phyloP scores from a whole-genome alignment of 2,329 filamentous ascomycete species.

The Mariannaea sp. region DNA sequence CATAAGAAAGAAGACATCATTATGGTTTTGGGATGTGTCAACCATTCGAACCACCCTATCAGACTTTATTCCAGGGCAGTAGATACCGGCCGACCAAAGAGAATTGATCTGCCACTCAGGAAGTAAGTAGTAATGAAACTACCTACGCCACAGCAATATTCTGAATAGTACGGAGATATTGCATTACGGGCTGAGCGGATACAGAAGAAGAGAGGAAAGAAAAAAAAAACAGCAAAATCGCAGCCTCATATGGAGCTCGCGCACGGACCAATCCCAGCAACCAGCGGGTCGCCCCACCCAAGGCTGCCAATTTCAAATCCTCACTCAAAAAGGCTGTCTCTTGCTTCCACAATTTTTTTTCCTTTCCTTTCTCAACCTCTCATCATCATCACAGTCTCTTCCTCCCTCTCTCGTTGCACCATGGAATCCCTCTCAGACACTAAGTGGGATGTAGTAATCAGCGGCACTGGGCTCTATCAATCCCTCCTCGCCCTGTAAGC shows the following conservation, averaged over 20 bases:
- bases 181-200: conserved; percentile 41
- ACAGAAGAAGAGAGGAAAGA: conserved; percentile 33
- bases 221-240: conserved; percentile 34
- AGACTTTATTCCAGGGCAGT: conserved; percentile 79
- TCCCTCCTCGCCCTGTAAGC: conserved; percentile 79
- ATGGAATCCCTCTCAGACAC: conserved; percentile 80
- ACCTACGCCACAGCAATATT: conserved; percentile 47
- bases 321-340: conserved; percentile 17
- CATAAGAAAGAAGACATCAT: background rate
- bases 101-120: conserved; percentile 66
- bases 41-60: conserved; percentile 86
- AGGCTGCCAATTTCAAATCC: conserved; percentile 28
- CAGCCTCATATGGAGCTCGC: conserved; percentile 15
- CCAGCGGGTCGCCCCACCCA: conserved; percentile 31
- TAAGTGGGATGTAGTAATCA: conserved; percentile 79
- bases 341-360: conserved; percentile 15
- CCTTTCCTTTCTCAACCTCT: conserved; percentile 13
- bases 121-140: conserved; percentile 56
- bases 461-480: conserved; percentile 77
- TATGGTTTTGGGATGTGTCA: conserved; percentile 60
- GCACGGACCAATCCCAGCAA: conserved; percentile 33
- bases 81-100: conserved; percentile 74
- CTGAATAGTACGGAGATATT: conserved; percentile 37
- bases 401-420: conserved; percentile 30
- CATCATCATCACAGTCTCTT: conserved; percentile 25